Base-by-base conservation (phyloP, 1,284 basidiomycete genomes). In the Fistulina hepatica region DNA sequence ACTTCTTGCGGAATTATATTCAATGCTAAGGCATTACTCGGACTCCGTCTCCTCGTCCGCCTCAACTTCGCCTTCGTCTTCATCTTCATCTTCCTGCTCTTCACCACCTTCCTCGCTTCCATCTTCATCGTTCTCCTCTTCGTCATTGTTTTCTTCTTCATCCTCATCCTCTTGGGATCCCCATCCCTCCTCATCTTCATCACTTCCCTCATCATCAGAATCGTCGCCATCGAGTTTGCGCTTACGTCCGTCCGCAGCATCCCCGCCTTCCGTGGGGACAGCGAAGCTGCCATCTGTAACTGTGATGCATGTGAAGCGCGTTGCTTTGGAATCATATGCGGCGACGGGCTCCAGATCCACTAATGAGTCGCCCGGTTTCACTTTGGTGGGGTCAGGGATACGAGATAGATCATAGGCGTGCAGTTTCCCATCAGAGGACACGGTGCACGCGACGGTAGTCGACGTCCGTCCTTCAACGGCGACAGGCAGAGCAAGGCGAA, bases 401-500 rank as follows among this genome's bases (percentile, higher is more conserved):
- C 54, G 50, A 2, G 69, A 65, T 22, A 92, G 60, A 55, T 93
- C 81, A 56, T 83, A 90, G 10, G 92, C 54, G 49, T 80, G 75
- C 48, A 93, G 77, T 39, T 75, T 73, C 7, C 90, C 90, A 46
- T 93, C 90, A 0, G 88, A 89, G 0, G 88, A 92, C 10, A 75
- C 76, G 3, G 85, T 83, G 40, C 74, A 71, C 9, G 76, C 69
- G 15, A 91, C 62, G 0, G 73, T 76, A 1, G 81, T 85, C 11
- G 65, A 63, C 25, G 46, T 51, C 22, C 54, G 56, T n/a, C n/a
- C n/a, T 1, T 47, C 39, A 13, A 44, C 34, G 10, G 36, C 39
- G 7, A 33, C 32, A 3, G 73, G 71, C 3, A 79, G 62, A 1
- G 73, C 62, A 23, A 86, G 67, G 3, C 57, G 50, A 20, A 84